phyloP scores from a whole-genome alignment of 192 early-diverging fungal species.

The Obelidium mucronatum region DNA sequence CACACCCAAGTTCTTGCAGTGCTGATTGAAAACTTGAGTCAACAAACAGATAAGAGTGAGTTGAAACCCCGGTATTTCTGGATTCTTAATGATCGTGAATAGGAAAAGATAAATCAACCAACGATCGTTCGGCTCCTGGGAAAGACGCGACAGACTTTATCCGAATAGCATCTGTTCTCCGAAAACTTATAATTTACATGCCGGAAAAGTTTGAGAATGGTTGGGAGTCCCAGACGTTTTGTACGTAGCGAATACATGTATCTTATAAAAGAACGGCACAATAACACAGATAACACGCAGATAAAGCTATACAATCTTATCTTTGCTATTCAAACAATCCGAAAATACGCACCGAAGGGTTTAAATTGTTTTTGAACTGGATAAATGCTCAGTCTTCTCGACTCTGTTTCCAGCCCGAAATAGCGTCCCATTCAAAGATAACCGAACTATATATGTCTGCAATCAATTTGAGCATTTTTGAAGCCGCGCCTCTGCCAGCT shows the following conservation, averaged over 20 bases:
- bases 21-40: constrained; percentile 68
- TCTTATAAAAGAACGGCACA: too few species aligned
- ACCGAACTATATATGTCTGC: constrained; percentile 66
- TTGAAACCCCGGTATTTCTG: neutral
- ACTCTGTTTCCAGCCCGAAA: neutral
- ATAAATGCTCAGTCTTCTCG: constrained; percentile 69
- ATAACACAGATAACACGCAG: constrained; percentile 18
- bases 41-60: constrained; percentile 77
- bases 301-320: constrained; percentile 67
- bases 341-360: constrained; percentile 72
- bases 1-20: constrained; percentile 74
- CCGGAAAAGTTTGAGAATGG: constrained; percentile 75
- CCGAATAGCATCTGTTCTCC: constrained; percentile 66
- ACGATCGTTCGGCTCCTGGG: constrained; percentile 63
- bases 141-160: constrained; percentile 75
- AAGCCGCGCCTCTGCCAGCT: constrained; percentile 39
- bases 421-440: neutral
- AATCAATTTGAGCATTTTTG: constrained; percentile 56
- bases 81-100: constrained; percentile 19
- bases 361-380: constrained; percentile 75
- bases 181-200: constrained; percentile 72
- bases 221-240: constrained; percentile 66
- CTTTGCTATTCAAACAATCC: constrained; percentile 74
- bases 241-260: neutral
- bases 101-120: constrained; percentile 56